These are phyloP conservation scores for Paraphaeosphaeria sporulosa DNA, from an alignment of 2,329 filamentous ascomycete species.

Conservation along the genomic window DNA sequence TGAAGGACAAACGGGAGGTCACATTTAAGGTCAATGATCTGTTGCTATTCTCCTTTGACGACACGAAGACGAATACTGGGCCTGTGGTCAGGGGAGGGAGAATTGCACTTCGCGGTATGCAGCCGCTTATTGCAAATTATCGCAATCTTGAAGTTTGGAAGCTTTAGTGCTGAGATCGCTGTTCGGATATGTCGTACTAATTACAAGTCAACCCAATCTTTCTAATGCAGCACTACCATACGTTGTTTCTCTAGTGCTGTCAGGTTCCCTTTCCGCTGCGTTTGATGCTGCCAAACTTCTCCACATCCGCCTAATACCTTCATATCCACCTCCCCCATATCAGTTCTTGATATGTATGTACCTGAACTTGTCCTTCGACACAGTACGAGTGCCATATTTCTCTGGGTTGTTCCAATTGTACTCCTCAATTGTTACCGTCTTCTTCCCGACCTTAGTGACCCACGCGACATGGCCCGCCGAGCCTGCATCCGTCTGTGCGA, in stretches of 20 bases:
- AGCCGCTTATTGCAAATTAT: conserved; percentile 39
- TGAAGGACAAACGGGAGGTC: conserved; percentile 41
- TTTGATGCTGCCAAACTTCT: too few species aligned
- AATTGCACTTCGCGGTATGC: conserved; percentile 44
- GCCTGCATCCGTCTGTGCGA: neutral
- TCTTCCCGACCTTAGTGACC: neutral
- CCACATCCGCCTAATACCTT: neutral
- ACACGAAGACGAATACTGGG: conserved; percentile 37
- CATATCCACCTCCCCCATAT: neutral
- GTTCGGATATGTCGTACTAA: too few species aligned
- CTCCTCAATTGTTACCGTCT: conserved; percentile 1
- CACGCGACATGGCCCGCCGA: neutral
- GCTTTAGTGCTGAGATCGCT: conserved; percentile 19
- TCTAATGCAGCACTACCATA: too few species aligned
- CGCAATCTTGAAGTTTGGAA: conserved; percentile 44
- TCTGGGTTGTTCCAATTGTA: neutral
- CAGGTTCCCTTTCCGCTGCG: too few species aligned
- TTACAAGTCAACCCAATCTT: too few species aligned
- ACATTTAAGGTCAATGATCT: conserved; percentile 40
- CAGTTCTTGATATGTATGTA: neutral
- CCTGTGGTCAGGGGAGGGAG: conserved; percentile 33
- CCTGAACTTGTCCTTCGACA: neutral
- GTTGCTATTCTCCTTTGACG: conserved; percentile 36
- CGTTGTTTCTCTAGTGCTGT: too few species aligned
- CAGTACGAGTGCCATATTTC: neutral